Conservation (phyloP, 2,329 filamentous ascomycete species). For the Talaromyces sp. region DNA sequence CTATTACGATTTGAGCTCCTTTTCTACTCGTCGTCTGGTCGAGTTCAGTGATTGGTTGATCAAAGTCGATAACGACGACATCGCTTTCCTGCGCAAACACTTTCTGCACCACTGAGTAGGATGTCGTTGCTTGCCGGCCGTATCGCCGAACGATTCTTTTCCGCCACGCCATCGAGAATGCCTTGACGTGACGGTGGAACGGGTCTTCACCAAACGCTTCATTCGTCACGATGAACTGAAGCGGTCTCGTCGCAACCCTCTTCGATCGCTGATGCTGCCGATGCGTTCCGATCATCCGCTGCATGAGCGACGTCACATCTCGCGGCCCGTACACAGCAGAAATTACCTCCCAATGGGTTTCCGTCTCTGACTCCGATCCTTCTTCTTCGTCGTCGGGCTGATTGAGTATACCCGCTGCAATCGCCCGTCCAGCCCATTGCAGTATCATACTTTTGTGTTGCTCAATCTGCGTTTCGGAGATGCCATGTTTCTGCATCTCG, state of each 20-base stretch:
- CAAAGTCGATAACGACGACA: neutral
- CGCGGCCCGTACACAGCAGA: neutral
- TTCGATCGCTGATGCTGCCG: neutral
- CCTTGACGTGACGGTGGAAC: neutral
- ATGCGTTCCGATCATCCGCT: neutral
- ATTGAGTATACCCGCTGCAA: neutral
- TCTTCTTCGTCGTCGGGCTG: neutral
- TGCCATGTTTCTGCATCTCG: neutral
- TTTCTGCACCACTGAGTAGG: neutral
- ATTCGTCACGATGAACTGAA: neutral
- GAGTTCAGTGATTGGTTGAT: neutral
- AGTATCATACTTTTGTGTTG: neutral
- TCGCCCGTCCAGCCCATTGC: neutral
- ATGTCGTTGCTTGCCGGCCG: neutral
- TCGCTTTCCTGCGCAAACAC: neutral
- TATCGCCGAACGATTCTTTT: neutral
- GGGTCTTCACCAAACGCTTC: neutral
- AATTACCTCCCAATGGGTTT: neutral
- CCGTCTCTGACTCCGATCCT: neutral
- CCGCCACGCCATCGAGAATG: neutral
- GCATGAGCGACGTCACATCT: neutral
- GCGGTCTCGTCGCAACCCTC: too few relatives aligned
- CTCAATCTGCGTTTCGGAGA: constrained; percentile 1
- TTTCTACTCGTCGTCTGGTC: too few relatives aligned
- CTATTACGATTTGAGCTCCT: neutral